Percentiles rank a stretch among this genome's conserved stretches.
Conservation (phyloP, 257 asterid genomes). For the Solanum etuberosum region DNA sequence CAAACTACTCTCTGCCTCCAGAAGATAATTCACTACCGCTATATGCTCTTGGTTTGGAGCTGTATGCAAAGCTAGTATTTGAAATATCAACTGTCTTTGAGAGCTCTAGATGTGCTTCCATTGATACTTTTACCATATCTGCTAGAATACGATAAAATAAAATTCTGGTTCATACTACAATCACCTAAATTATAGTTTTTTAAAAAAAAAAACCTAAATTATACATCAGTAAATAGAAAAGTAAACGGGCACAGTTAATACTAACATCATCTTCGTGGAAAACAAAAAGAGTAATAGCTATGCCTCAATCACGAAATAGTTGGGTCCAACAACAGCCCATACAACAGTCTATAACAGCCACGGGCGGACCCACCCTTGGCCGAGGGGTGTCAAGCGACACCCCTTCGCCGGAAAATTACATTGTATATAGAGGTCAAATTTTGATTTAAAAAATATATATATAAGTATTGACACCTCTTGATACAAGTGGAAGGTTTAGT, state of each 20-base stretch:
- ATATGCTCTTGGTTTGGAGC: constrained; percentile 32
- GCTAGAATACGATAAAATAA: background rate
- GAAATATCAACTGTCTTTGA: constrained; percentile 31
- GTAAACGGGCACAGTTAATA: background rate
- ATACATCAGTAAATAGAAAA: background rate
- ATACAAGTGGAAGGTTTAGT: no score
- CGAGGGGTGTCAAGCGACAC: no score
- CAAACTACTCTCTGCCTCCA: constrained; percentile 25
- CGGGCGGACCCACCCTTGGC: no score
- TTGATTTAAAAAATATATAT: no score
- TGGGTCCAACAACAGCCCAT: background rate
- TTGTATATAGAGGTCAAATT: background rate
- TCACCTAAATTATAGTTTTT: background rate
- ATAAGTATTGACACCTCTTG: no score
- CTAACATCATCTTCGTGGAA: background rate
- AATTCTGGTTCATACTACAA: constrained; percentile 1
- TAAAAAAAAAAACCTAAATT: no score
- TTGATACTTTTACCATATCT: constrained; percentile 25
- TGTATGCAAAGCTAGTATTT: constrained; percentile 31
- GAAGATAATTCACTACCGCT: constrained; percentile 23
- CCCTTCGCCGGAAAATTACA: no score
- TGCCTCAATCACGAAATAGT: no score
- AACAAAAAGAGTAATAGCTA: no score
- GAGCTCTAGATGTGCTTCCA: constrained; percentile 35
- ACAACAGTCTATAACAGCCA: no score